These are phyloP conservation scores for Yarrowia deformans DNA, from an alignment of 805 yeast species.

Conservation along the genomic window DNA sequence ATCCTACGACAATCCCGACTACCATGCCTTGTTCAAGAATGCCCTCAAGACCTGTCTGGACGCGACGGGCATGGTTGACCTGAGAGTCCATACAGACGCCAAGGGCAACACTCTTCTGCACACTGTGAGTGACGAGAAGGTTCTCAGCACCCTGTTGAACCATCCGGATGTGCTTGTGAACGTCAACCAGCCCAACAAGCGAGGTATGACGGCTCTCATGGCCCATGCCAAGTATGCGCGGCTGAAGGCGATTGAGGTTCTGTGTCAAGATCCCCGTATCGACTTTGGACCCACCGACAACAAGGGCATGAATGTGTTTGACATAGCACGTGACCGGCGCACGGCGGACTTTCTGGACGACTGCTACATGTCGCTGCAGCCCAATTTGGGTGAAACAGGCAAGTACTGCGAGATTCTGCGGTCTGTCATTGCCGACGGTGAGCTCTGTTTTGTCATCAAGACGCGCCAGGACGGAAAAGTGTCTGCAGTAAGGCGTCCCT, in stretches of 20 bases:
- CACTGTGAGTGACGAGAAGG: slow-evolving; percentile 57
- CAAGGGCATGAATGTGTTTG: slow-evolving; percentile 50
- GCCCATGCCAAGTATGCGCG: slow-evolving; percentile 74
- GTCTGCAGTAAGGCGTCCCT: slow-evolving; percentile 47
- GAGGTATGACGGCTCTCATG: slow-evolving; percentile 73
- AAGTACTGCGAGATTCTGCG: slow-evolving; percentile 34
- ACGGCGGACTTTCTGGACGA: slow-evolving; percentile 46
- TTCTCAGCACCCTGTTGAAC: slow-evolving; percentile 19
- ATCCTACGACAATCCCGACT: slow-evolving; percentile 78
- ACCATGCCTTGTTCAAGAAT: slow-evolving; percentile 57
- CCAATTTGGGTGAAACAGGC: slow-evolving; percentile 12
- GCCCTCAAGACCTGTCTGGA: slow-evolving; percentile 52
- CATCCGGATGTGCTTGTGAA: slow-evolving; percentile 48
- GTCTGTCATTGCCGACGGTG: slow-evolving; percentile 42
- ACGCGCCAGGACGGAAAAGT: slow-evolving; percentile 40
- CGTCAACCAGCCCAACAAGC: slow-evolving; percentile 66
- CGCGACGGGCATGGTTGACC: slow-evolving; percentile 54
- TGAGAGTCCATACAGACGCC: slow-evolving; percentile 63
- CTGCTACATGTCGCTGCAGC: slow-evolving; percentile 14
- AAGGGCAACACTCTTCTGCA: slow-evolving; percentile 82
- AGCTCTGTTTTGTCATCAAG: slow-evolving; percentile 44
- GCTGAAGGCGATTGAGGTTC: slow-evolving; percentile 60
- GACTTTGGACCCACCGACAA: slow-evolving; percentile 52
- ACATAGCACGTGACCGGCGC: slow-evolving; percentile 47
- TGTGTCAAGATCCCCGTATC: slow-evolving; percentile 61